These are phyloP conservation scores for Solanum neorickii DNA, from an alignment of 257 asterid genomes.

Conservation along the genomic window DNA sequence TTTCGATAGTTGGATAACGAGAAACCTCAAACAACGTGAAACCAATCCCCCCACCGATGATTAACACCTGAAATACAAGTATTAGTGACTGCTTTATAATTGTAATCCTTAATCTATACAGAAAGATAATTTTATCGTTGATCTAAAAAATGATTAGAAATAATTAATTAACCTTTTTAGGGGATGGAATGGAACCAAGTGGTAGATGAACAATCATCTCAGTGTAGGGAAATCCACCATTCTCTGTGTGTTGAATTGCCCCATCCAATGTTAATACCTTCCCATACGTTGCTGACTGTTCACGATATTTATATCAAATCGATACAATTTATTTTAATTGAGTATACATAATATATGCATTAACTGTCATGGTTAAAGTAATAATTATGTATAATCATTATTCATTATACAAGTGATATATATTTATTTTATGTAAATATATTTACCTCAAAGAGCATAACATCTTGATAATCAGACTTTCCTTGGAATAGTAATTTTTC, in stretches of 20 bases:
- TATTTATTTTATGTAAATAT: not conserved
- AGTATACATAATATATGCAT: not conserved
- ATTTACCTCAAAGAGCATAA: constrained; percentile 12
- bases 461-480: constrained; percentile 10
- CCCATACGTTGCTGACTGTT: constrained; percentile 6
- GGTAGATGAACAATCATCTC: constrained; percentile 13
- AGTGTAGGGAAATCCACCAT: constrained; percentile 8
- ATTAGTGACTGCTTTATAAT: not conserved
- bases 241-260: constrained; percentile 13
- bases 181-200: constrained; percentile 11
- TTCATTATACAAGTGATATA: not conserved
- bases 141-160: no score
- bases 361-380: no score
- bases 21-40: constrained; percentile 3
- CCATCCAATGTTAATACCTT: constrained; percentile 11
- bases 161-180: not conserved
- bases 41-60: constrained; percentile 9
- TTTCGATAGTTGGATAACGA: constrained; percentile 1
- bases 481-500: constrained; percentile 6
- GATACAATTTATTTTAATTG: not conserved
- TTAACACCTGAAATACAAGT: not conserved
- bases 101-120: not conserved
- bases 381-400: no score
- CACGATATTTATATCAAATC: not conserved
- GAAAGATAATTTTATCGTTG: not conserved